Conservation (phyloP, 306 rosid genomes). For the Luffa acutangula region DNA sequence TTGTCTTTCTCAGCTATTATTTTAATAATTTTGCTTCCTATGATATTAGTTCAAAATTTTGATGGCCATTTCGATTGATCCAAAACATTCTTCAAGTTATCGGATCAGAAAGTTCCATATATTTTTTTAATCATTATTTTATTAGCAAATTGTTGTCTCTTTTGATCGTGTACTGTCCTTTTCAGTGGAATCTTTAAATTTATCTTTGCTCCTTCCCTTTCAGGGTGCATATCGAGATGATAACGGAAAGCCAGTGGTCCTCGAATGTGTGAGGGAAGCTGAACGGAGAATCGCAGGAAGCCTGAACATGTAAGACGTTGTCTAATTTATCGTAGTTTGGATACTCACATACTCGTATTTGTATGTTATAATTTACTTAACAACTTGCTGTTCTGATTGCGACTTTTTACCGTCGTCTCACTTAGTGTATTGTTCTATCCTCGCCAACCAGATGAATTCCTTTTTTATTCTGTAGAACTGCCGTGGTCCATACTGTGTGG, state of each 20-base stretch:
- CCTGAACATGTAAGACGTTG: conserved; percentile 43
- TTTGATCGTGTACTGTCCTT: neutral
- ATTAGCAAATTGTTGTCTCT: neutral
- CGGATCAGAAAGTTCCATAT: neutral
- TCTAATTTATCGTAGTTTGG: neutral
- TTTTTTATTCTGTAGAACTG: neutral
- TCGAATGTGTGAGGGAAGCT: conserved; percentile 86
- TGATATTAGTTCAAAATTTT: neutral
- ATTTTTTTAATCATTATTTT: neutral
- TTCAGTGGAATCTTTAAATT: neutral
- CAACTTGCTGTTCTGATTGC: conserved; percentile 7
- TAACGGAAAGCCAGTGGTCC: conserved; percentile 85
- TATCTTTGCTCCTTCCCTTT: neutral
- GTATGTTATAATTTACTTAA: neutral
- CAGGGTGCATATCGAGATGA: conserved; percentile 98
- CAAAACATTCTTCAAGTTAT: neutral
- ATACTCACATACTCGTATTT: neutral
- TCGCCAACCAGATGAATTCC: neutral
- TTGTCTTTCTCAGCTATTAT: neutral
- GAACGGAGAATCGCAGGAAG: conserved; percentile 78
- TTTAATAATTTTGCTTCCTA: neutral
- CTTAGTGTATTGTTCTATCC: conserved; percentile 6
- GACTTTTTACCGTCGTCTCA: conserved; percentile 17
- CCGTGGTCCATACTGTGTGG: conserved; percentile 7
- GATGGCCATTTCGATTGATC: neutral